phyloP scores from a whole-genome alignment of 495 filamentous ascomycete genomes.

The Aspergillus baeticus region DNA sequence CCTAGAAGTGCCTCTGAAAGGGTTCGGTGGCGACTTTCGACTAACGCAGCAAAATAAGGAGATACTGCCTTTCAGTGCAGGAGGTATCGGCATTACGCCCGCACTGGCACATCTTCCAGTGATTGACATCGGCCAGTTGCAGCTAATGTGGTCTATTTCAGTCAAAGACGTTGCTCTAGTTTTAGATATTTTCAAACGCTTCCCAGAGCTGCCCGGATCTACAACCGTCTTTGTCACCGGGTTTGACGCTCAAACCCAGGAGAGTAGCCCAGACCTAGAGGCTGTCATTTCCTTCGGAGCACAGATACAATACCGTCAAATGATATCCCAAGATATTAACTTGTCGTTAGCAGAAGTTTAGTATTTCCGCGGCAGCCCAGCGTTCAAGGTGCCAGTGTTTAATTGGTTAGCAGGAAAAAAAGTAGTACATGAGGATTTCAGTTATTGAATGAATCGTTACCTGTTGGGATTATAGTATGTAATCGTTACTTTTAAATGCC shows the following conservation, averaged over 20 bases:
- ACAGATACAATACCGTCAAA: conserved; percentile 47
- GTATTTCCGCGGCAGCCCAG: conserved; percentile 64
- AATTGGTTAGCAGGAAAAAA: conserved; percentile 64
- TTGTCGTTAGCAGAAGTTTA: conserved; percentile 48
- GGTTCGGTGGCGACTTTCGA: conserved; percentile 69
- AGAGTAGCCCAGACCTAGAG: conserved; percentile 19
- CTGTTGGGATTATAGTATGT: no score
- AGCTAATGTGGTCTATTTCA: conserved; percentile 66
- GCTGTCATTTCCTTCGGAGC: conserved; percentile 38
- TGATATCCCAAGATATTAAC: conserved; percentile 55
- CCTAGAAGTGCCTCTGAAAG: conserved; percentile 65
- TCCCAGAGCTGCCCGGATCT: conserved; percentile 47
- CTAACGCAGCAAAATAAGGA: conserved; percentile 41
- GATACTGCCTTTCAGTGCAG: conserved; percentile 58
- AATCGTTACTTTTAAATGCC: no score
- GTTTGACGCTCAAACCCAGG: conserved; percentile 20
- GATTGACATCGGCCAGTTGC: conserved; percentile 44
- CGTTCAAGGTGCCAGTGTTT: conserved; percentile 54
- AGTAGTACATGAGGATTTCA: conserved; percentile 69
- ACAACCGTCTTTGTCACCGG: conserved; percentile 64
- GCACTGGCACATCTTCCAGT: conserved; percentile 60
- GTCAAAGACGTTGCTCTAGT: conserved; percentile 61
- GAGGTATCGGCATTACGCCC: conserved; percentile 80
- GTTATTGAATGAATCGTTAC: conserved; percentile 47
- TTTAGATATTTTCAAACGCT: conserved; percentile 53